These are phyloP conservation scores for Herpetospermum pedunculosum DNA, from an alignment of 306 rosid genomes.

Conservation along the genomic window DNA sequence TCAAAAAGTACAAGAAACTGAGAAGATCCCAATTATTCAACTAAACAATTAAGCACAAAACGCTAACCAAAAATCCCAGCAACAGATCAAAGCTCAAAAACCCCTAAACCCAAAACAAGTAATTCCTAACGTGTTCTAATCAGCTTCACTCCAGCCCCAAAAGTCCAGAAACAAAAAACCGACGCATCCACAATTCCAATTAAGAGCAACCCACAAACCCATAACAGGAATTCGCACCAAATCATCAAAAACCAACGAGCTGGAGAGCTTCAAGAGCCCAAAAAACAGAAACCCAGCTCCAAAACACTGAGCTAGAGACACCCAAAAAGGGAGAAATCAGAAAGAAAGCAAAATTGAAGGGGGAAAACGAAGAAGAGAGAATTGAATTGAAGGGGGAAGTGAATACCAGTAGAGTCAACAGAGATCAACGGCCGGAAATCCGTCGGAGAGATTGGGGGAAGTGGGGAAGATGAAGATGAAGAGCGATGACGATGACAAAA, in stretches of 20 bases:
- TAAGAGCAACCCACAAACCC: slow-evolving; percentile 36
- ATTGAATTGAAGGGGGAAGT: neutral
- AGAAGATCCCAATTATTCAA: neutral
- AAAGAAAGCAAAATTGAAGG: too few species aligned
- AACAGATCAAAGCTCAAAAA: slow-evolving; percentile 13
- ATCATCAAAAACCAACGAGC: neutral
- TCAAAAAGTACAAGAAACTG: neutral
- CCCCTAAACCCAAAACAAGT: neutral
- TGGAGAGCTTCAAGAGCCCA: neutral
- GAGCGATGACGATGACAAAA: slow-evolving; percentile 9
- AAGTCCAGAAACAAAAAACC: slow-evolving; percentile 37
- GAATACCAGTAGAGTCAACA: neutral
- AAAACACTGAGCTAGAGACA: neutral
- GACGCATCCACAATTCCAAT: slow-evolving; percentile 38
- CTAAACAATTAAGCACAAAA: neutral
- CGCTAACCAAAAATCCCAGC: slow-evolving; percentile 10
- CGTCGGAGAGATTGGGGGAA: neutral
- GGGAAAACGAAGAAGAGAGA: neutral
- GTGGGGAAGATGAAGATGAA: neutral
- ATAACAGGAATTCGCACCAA: slow-evolving; percentile 12
- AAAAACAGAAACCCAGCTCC: neutral
- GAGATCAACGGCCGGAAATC: slow-evolving; percentile 2
- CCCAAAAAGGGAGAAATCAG: neutral
- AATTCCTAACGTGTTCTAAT: slow-evolving; percentile 16
- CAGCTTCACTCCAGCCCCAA: slow-evolving; percentile 38